Evolutionary conservation across 1,139 yeast species (phyloP), one percentile per base, ranked within the genome.

Genomic region (Suhomyces panamericanus): DNA sequence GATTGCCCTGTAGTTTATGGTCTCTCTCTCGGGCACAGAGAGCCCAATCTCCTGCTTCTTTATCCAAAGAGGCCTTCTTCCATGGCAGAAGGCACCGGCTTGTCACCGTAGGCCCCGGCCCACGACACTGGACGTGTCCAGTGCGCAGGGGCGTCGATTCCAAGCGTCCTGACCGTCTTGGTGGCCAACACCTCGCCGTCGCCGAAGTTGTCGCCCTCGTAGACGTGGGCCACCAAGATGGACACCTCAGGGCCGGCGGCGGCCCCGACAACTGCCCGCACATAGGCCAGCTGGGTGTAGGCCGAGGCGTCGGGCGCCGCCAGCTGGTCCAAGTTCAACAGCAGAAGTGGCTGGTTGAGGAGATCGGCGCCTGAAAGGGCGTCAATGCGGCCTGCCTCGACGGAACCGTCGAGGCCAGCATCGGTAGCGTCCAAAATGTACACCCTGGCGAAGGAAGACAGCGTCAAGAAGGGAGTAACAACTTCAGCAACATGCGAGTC

Each of bases 171-270:
- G 28, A 60, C 61, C 33, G 72, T 60, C 36, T 66, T 63, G 7
- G 55, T 53, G 4, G 88, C 86, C 49, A 87, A 67, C 11, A 64
- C 57, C 44, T 72, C 74, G 0, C 95, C 95, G 60, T 90, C 97
- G 22, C 67, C 63, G 39, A 84, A 78, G 61, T 91, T 91, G 63
- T 90, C 97, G 27, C 98, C 97, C 62, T 91, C 97, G 59, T 87
- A 89, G 2, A 85, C 95, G 59, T 75, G 83, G 15, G 80, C 70
- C 15, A 72, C 71, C 32, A 76, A 51, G 2, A 69, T 63, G 31
- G 48, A 54, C 16, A 60, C 46, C 14, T 57, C 57, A 5, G 32
- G 20, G 11, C 39, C 42, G 38, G 8, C 34, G 30, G 10, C 40
- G 39, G 11, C 34, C 38, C 14, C 10, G 31, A 42, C 46, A 27